Base-by-base conservation (phyloP, 768 basidiomycete genomes). In the Boletus vinaceobasis region DNA sequence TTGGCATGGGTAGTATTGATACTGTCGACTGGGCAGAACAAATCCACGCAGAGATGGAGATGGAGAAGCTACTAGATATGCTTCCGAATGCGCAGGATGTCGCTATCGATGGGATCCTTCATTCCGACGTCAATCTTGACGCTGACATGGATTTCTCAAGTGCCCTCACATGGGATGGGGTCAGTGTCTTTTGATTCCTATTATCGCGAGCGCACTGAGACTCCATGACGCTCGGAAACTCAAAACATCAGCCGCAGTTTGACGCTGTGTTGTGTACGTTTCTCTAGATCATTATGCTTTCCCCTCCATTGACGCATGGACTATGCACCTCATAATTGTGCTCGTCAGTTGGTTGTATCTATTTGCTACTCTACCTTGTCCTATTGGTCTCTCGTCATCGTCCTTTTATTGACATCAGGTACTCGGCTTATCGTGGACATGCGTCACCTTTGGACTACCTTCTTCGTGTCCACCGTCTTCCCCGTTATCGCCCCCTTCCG, bases 61-160 rank as follows among this genome's bases (percentile, higher is more conserved):
- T 86, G 75, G 80, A 84, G 73, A 80, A 74, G 69, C 71, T 86
- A 50, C 65, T 86, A 68, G 81, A 81, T 65, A 72, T 82, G 71
- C 66, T 81, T 59, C 77, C 79, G 42, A 66, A 56, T 56, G 70
- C 62, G 35, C 65, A 69, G 45, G 70, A 70, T 53, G 66, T 59
- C 43, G 60, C 58, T 42, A 39, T 59, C 14, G 71, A 66, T 38
- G 58, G 64, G 38, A 57, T 61, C 60, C 58, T 56, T 36, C 56
- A 53, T 31, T n/a, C 58, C 5, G 56, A 44, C 44, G 60, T 62
- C 53, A 52, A 46, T 42, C 33, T 56, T 17, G 69, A 67, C 43
- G 56, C 55, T 38, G 71, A 66, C 37, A 64, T 68, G 56, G 68
- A 68, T 65, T 61, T 66, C 60, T 60, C 63, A 26, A 60, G 62